Conservation (phyloP, 306 rosid genomes). For the Boehmeria nivea region DNA sequence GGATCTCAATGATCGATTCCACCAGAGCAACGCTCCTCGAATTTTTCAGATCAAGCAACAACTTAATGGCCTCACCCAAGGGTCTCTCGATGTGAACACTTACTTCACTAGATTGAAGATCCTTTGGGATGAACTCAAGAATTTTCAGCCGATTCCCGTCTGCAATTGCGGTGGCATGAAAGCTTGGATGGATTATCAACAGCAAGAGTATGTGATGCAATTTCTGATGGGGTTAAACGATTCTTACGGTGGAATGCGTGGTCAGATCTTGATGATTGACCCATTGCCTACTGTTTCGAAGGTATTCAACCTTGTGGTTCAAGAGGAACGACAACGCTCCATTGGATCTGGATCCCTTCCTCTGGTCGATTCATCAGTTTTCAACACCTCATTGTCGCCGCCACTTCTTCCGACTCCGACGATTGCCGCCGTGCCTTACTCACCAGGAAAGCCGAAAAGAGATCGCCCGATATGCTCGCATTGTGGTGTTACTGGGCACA, state of each 20-base stretch:
- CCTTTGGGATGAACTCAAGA: too few relatives aligned
- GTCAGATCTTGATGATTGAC: neutral
- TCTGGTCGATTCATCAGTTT: neutral
- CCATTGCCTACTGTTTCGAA: neutral
- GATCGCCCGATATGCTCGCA: neutral
- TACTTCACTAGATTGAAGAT: too few relatives aligned
- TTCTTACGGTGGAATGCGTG: neutral
- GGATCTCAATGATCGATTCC: neutral
- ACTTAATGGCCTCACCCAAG: neutral
- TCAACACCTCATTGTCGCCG: neutral
- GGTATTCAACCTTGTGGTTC: neutral
- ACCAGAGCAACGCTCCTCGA: neutral
- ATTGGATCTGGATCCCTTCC: neutral
- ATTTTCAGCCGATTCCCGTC: neutral
- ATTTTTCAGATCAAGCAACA: neutral
- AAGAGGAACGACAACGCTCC: neutral
- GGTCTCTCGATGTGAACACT: too few relatives aligned
- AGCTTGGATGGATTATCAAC: neutral
- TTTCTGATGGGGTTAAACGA: neutral
- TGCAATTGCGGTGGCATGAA: neutral
- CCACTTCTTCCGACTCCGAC: neutral
- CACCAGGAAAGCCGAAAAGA: too few relatives aligned
- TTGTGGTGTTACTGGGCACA: too few relatives aligned
- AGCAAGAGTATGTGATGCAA: neutral
- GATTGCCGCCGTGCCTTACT: too few relatives aligned